phyloP scores from a whole-genome alignment of 1,284 basidiomycete species.

The Polyporus tsugae region DNA sequence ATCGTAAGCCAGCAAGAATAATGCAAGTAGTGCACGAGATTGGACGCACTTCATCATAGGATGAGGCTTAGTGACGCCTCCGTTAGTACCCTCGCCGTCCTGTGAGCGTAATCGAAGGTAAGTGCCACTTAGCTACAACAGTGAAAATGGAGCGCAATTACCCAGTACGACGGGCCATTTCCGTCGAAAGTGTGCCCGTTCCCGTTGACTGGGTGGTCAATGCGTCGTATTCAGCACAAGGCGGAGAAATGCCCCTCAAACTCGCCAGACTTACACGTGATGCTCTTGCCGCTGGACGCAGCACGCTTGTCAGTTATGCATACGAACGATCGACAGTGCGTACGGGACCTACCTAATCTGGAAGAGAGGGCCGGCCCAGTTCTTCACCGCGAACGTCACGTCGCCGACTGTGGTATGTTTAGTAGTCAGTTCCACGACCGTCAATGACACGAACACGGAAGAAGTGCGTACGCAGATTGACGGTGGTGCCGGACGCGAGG shows the following conservation, averaged over 20 bases:
- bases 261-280: slow-evolving; percentile 25
- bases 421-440: neutral
- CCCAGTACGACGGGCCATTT: slow-evolving; percentile 49
- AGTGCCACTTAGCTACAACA: neutral
- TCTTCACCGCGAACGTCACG: slow-evolving; percentile 33
- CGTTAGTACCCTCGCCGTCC: slow-evolving; percentile 50
- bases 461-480: slow-evolving; percentile 32
- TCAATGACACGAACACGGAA: neutral
- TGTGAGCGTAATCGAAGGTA: slow-evolving; percentile 12
- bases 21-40: neutral
- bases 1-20: slow-evolving; percentile 13
- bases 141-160: slow-evolving; percentile 12
- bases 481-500: slow-evolving; percentile 30
- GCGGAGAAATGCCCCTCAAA: neutral
- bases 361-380: slow-evolving; percentile 36
- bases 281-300: slow-evolving; percentile 24
- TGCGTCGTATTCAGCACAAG: slow-evolving; percentile 11
- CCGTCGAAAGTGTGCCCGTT: slow-evolving; percentile 51
- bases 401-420: slow-evolving; percentile 26
- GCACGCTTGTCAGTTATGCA: neutral
- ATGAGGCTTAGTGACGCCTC: slow-evolving; percentile 50
- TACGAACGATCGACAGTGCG: neutral
- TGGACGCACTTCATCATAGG: slow-evolving; percentile 44
- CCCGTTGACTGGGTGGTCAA: slow-evolving; percentile 44
- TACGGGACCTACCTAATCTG: slow-evolving; percentile 29